A percentile compares a stretch with the other conserved stretches of the same genome.
Evolutionary conservation across 169 alveolate genomes (phyloP).

Genomic region (Cryptosporidium felis): DNA sequence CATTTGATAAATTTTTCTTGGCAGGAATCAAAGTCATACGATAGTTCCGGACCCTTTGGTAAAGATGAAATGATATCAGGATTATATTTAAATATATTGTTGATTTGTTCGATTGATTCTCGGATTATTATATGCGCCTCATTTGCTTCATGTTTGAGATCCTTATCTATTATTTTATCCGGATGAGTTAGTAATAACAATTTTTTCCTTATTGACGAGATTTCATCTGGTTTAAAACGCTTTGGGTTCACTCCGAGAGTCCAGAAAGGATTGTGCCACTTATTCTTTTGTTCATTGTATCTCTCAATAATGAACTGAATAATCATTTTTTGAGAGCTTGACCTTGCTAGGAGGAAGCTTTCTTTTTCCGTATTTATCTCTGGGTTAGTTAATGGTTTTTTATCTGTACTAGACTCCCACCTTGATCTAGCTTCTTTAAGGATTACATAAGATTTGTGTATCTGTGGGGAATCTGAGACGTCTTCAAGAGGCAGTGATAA

Average conservation of each 20-base stretch:
- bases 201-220: not conserved
- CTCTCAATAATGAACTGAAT: constrained; percentile 1
- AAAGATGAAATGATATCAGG: not conserved
- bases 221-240: not conserved
- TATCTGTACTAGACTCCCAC: not conserved
- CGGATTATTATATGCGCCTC: constrained; percentile 13
- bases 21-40: not conserved
- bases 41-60: constrained; percentile 6
- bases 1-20: not conserved
- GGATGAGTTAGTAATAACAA: constrained; percentile 5
- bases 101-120: not conserved
- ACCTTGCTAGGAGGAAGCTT: not conserved
- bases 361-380: not conserved
- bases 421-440: not conserved
- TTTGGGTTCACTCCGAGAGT: constrained; percentile 17
- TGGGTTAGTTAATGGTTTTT: not conserved
- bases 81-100: not conserved
- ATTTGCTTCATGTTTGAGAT: not conserved
- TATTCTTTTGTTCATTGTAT: not conserved
- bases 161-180: constrained; percentile 6
- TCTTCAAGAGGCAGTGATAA: constrained; percentile 11
- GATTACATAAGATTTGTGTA: not conserved
- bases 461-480: not conserved
- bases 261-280: constrained; percentile 26
- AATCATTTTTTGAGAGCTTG: not conserved